Percentiles rank a stretch among this genome's conserved stretches.
Conservation (phyloP, 1,139 yeast species). For the Keqinozyma sinolaborantium region DNA sequence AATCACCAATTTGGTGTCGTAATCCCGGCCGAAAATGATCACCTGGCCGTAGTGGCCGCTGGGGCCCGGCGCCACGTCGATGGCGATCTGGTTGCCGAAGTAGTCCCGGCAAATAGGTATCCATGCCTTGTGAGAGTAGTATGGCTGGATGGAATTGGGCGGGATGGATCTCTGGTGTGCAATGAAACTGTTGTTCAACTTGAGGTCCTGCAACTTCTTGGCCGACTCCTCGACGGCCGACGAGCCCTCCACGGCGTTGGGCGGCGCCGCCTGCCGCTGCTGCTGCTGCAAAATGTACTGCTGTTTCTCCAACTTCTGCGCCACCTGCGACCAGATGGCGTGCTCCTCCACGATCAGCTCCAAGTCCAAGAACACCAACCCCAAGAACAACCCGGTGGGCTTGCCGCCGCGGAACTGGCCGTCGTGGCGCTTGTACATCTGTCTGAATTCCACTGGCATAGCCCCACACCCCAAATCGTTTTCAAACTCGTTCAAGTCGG, state of each 20-base stretch:
- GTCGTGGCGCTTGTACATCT: slow-evolving; percentile 71
- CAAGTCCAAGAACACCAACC: slow-evolving; percentile 65
- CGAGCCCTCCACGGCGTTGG: slow-evolving; percentile 8
- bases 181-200: slow-evolving; percentile 30
- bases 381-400: slow-evolving; percentile 73
- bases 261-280: slow-evolving; percentile 13
- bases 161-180: slow-evolving; percentile 56
- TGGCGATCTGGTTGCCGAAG: slow-evolving; percentile 58
- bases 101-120: slow-evolving; percentile 56
- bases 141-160: slow-evolving; percentile 51
- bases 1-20: slow-evolving; percentile 57
- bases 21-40: slow-evolving; percentile 62
- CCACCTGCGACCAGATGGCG: slow-evolving; percentile 69
- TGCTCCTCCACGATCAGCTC: slow-evolving; percentile 72
- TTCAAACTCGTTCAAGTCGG: slow-evolving; percentile 76
- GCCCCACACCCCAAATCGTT: slow-evolving; percentile 61
- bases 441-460: slow-evolving; percentile 73
- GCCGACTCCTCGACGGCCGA: slow-evolving; percentile 14
- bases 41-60: slow-evolving; percentile 61
- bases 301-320: slow-evolving; percentile 46
- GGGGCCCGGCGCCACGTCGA: slow-evolving; percentile 63
- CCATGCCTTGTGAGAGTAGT: slow-evolving; percentile 59
- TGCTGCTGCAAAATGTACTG: slow-evolving; percentile 30
- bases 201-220: slow-evolving; percentile 5
- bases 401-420: slow-evolving; percentile 78